Evolutionary conservation across 176 grass and related monocot species (phyloP).

Genomic region (Triticum timopheevii): DNA sequence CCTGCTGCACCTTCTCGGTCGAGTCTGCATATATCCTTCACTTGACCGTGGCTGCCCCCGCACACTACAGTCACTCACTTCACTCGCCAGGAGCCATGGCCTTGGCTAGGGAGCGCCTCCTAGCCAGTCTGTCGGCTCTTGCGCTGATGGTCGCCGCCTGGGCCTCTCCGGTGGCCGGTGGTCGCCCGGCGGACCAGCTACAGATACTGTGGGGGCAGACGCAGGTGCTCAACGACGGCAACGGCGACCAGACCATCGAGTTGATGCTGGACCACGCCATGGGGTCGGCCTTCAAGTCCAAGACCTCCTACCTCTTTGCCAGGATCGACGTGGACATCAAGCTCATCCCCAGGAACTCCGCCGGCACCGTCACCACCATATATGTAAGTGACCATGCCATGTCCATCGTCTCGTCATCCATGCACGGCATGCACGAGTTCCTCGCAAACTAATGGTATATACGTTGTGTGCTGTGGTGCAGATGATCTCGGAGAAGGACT

Average conservation of each 20-base stretch:
- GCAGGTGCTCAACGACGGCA: slow-evolving; percentile 13
- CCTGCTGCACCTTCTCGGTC: background rate
- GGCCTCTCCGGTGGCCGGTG: background rate
- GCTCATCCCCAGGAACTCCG: slow-evolving; percentile 63
- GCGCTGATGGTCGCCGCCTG: background rate
- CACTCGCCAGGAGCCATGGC: slow-evolving; percentile 33
- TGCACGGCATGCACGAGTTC: background rate
- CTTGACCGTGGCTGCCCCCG: slow-evolving; percentile 30
- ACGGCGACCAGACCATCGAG: slow-evolving; percentile 27
- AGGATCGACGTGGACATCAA: slow-evolving; percentile 63
- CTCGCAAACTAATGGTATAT: background rate
- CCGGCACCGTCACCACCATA: slow-evolving; percentile 71
- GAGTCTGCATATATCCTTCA: slow-evolving; percentile 28
- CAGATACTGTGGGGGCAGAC: slow-evolving; percentile 44
- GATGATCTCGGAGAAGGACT: slow-evolving; percentile 43
- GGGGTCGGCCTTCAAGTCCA: slow-evolving; percentile 54
- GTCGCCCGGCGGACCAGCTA: slow-evolving; percentile 13
- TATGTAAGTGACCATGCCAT: slow-evolving; percentile 42
- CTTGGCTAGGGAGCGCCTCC: slow-evolving; percentile 15
- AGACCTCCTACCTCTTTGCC: slow-evolving; percentile 53
- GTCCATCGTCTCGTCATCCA: background rate
- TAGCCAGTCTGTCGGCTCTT: slow-evolving; percentile 30
- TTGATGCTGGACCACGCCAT: slow-evolving; percentile 33
- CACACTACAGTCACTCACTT: background rate
- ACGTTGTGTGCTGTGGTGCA: background rate